Evolutionary conservation across 805 yeast species (phyloP).

Genomic region (Wickerhamomyces sydowiorum): DNA sequence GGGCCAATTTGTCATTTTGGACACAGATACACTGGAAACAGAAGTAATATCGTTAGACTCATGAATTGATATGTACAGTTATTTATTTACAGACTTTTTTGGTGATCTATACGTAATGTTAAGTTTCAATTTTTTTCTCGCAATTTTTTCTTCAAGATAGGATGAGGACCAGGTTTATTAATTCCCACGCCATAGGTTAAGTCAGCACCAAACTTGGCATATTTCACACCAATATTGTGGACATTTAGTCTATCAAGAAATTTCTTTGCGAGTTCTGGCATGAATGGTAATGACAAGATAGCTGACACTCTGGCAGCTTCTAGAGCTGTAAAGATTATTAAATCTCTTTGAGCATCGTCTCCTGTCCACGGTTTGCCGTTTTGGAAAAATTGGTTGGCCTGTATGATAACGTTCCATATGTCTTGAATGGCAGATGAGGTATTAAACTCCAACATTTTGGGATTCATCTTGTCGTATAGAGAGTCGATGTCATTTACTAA

Average conservation of each 20-base stretch:
- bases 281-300: slow-evolving; percentile 64
- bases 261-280: slow-evolving; percentile 55
- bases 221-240: slow-evolving; percentile 35
- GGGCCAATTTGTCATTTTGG: slow-evolving; percentile 59
- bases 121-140: slow-evolving; percentile 3
- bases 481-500: slow-evolving; percentile 26
- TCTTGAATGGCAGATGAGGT: slow-evolving; percentile 49
- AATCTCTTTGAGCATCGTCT: slow-evolving; percentile 35
- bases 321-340: slow-evolving; percentile 55
- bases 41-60: slow-evolving; percentile 34
- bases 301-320: slow-evolving; percentile 67
- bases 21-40: slow-evolving; percentile 50
- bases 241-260: slow-evolving; percentile 66
- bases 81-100: slow-evolving; percentile 4
- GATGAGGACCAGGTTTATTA: slow-evolving; percentile 46
- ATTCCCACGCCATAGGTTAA: slow-evolving; percentile 51
- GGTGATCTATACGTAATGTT: background rate
- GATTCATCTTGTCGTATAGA: slow-evolving; percentile 34
- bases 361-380: slow-evolving; percentile 70
- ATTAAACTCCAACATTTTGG: slow-evolving; percentile 39
- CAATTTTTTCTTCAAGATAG: slow-evolving; percentile 31
- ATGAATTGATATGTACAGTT: slow-evolving; percentile 1
- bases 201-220: slow-evolving; percentile 54
- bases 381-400: slow-evolving; percentile 66
- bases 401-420: slow-evolving; percentile 54